phyloP scores from a whole-genome alignment of 441 rosid genomes.

The Populus trichocarpa region DNA sequence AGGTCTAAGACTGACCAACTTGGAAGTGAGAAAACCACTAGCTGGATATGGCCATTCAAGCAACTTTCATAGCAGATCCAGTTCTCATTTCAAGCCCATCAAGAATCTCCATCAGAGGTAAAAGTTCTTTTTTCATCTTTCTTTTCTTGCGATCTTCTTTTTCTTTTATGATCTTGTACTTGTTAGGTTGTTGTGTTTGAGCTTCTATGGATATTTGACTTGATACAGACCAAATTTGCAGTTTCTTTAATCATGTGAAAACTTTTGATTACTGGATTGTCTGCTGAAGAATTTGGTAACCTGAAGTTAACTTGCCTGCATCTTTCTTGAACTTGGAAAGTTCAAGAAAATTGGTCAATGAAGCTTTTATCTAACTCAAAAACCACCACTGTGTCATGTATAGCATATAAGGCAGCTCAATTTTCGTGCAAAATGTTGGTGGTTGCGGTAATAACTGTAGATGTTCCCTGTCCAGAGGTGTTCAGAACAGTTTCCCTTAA shows the following conservation, averaged over 20 bases:
- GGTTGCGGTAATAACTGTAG: not conserved
- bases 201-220: not conserved
- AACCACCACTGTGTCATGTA: not conserved
- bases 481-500: not conserved
- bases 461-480: not conserved
- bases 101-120: slow-evolving; percentile 19
- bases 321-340: not conserved
- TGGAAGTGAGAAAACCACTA: not conserved
- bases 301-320: not conserved
- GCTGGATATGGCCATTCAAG: slow-evolving; percentile 16
- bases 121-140: not conserved
- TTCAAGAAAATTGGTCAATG: not conserved
- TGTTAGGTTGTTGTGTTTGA: not conserved
- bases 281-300: not conserved
- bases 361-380: not conserved
- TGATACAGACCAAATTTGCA: not conserved
- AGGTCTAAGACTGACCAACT: not conserved
- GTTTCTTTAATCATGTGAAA: not conserved
- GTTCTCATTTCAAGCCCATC: slow-evolving; percentile 8
- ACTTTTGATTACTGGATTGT: not conserved
- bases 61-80: slow-evolving; percentile 6
- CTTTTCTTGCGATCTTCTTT: not conserved
- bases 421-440: too few relatives aligned
- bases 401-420: not conserved
- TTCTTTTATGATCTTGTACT: not conserved